These are phyloP conservation scores for Trypanosoma theileri DNA, from an alignment of 208 protist species.

Conservation along the genomic window DNA sequence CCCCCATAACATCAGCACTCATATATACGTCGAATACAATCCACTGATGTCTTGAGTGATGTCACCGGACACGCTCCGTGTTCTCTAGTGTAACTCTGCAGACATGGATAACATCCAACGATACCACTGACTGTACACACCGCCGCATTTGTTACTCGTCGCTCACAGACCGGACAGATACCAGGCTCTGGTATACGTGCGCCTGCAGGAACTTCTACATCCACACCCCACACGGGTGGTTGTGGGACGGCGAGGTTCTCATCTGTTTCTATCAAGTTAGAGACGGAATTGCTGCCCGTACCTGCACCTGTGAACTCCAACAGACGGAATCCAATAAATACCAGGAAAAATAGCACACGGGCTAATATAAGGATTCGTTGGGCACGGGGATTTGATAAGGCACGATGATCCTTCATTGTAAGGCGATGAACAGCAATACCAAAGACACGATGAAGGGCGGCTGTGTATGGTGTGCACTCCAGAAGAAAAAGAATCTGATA, in stretches of 20 bases:
- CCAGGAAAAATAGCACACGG: slow-evolving; percentile 56
- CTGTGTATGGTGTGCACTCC: slow-evolving; percentile 70
- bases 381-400: slow-evolving; percentile 35
- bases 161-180: slow-evolving; percentile 64
- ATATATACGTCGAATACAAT: slow-evolving; percentile 76
- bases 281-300: not conserved
- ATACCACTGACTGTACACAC: slow-evolving; percentile 67
- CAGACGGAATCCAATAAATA: slow-evolving; percentile 68
- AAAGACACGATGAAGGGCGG: slow-evolving; percentile 52
- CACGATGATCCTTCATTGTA: slow-evolving; percentile 40
- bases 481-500: slow-evolving; percentile 65
- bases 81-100: slow-evolving; percentile 49
- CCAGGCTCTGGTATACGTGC: slow-evolving; percentile 39
- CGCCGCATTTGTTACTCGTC: slow-evolving; percentile 59
- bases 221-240: slow-evolving; percentile 60
- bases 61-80: slow-evolving; percentile 66
- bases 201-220: slow-evolving; percentile 28
- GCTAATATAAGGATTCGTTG: slow-evolving; percentile 50
- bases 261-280: slow-evolving; percentile 20
- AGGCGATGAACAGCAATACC: slow-evolving; percentile 54
- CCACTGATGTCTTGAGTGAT: slow-evolving; percentile 34
- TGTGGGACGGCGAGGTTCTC: slow-evolving; percentile 61
- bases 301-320: slow-evolving; percentile 44
- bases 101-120: slow-evolving; percentile 83
- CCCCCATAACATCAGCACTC: slow-evolving; percentile 42